Base-by-base conservation (phyloP, 2,329 filamentous ascomycete genomes). In the Dendrostoma leiphaemia region DNA sequence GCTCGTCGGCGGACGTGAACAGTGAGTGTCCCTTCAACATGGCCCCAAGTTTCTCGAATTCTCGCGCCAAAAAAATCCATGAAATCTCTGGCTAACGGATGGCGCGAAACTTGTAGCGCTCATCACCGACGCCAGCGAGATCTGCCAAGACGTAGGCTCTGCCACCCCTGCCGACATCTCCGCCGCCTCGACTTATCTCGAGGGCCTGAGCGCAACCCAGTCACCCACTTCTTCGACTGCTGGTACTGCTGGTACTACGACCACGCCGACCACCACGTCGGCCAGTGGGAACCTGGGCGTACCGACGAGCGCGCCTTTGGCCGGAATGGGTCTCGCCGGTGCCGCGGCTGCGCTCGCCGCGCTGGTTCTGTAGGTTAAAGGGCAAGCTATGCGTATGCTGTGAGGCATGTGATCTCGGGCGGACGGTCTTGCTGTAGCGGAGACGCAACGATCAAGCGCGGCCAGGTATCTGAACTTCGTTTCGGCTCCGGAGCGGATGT, bases 101-200 rank as follows among this genome's bases (percentile, higher is more conserved):
- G 31, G 6, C 37, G 21, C 15, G 34, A 57, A 49, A 51, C n/a
- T n/a, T n/a, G n/a, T n/a, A n/a, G n/a, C n/a, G 28, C 52, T 59
- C 26, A 23, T 45, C 28, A 19, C 29, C 15, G 13, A 32, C 28
- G 57, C 54, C 12, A 23, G 29, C 17, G 45, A 34, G n/a, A 53
- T 58, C 23, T 58, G 56, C 52, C 28, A 8, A 21, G 47, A 58
- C 38, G 24, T 58, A 40, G 28, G 19, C 52, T 40, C 43, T 6
- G 37, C 49, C 19, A 24, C 44, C 38, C 19, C 50, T 8, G n/a
- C 41, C 21, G 29, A 57, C 17, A 40, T 59, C 28, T 50, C 57
- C 10, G 52, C 57, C 21, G 57, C 57, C 4, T 57, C 54, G 12
- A 59, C 46, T 28, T 48, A 44, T 13, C 44, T 59, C 9, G 48